A percentile compares a stretch with the other conserved stretches of the same genome.
Conservation (phyloP, 2,329 filamentous ascomycete species). For the Xylaria sp. region DNA sequence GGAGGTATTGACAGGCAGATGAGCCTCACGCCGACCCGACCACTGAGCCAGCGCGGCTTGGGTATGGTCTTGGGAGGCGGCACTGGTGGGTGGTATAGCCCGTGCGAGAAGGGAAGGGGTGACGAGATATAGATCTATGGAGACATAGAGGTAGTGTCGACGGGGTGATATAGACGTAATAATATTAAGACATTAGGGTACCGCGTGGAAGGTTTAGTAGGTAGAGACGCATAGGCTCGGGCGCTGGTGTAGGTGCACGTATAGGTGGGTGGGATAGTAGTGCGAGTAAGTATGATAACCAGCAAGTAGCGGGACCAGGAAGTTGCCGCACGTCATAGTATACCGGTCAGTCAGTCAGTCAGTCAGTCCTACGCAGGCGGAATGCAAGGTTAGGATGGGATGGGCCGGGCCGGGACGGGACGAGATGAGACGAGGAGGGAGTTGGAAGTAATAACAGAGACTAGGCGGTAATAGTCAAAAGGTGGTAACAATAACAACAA, state of each 20-base stretch:
- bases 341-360: neutral
- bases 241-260: neutral
- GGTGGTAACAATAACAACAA: neutral
- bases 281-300: neutral
- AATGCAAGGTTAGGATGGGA: conserved; percentile 32
- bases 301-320: conserved; percentile 14
- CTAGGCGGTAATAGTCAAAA: neutral
- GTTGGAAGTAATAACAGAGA: conserved; percentile 3
- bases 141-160: neutral
- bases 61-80: neutral
- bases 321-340: conserved; percentile 28
- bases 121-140: neutral
- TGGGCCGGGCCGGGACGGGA: conserved; percentile 19
- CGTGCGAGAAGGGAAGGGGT: neutral
- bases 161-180: neutral
- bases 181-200: neutral
- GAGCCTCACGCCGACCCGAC: conserved; percentile 42
- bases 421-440: conserved; percentile 26
- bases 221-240: neutral
- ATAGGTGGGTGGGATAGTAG: neutral
- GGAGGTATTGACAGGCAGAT: conserved; percentile 15
- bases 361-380: conserved; percentile 6
- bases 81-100: neutral
- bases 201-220: neutral
- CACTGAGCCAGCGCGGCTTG: conserved; percentile 41